These are phyloP conservation scores for Piper betle DNA, from an alignment of 164 flowering plant species.

Conservation along the genomic window DNA sequence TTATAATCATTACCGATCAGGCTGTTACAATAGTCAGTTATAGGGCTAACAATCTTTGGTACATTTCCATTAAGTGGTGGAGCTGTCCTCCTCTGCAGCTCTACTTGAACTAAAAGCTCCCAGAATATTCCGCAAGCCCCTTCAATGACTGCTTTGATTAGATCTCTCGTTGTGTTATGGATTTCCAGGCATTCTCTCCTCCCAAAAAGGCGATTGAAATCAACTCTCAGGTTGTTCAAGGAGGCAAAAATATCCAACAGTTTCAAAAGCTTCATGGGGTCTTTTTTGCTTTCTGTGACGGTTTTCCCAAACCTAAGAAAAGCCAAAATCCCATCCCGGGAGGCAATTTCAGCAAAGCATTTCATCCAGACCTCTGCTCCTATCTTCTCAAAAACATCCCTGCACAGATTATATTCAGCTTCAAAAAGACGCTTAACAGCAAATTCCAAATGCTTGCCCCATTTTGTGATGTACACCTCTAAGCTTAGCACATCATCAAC, in stretches of 20 bases:
- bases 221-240: conserved; percentile 63
- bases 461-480: conserved; percentile 56
- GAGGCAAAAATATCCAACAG: conserved; percentile 70
- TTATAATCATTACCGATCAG: conserved; percentile 66
- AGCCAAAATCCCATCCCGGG: conserved; percentile 67
- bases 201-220: conserved; percentile 84
- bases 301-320: conserved; percentile 79
- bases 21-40: conserved; percentile 62
- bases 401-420: conserved; percentile 71
- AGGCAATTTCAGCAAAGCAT: conserved; percentile 74
- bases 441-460: conserved; percentile 90
- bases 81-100: conserved; percentile 52
- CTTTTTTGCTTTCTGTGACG: conserved; percentile 77
- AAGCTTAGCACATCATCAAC: conserved; percentile 67
- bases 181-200: conserved; percentile 76
- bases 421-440: conserved; percentile 84
- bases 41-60: conserved; percentile 59
- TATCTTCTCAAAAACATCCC: conserved; percentile 65
- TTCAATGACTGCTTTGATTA: conserved; percentile 65
- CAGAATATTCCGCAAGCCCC: conserved; percentile 85
- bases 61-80: conserved; percentile 79
- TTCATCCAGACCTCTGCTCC: conserved; percentile 76
- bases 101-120: conserved; percentile 79
- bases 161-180: conserved; percentile 76
- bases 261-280: conserved; percentile 72